A percentile compares a stretch with the other conserved stretches of the same genome.
These are phyloP conservation scores for Tylopilus cervinicoccineus DNA, from an alignment of 768 basidiomycete species.

Conservation along the genomic window DNA sequence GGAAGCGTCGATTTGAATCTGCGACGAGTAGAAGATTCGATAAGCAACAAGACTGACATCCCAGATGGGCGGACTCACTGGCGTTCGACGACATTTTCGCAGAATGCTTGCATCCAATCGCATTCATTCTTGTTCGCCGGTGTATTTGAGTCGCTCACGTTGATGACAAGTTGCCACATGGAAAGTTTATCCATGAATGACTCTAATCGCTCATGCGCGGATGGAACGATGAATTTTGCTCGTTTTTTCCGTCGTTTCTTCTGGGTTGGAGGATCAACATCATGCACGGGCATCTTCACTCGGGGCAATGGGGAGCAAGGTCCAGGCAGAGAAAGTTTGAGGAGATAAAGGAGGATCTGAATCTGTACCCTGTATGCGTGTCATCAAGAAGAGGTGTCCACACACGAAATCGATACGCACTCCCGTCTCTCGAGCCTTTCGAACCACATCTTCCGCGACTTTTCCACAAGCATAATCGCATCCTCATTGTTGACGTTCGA, in stretches of 20 bases:
- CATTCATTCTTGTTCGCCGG: constrained; percentile 29
- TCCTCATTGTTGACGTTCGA: constrained; percentile 18
- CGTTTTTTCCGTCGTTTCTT: constrained; percentile 26
- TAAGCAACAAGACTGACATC: background rate
- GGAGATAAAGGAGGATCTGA: constrained; percentile 67
- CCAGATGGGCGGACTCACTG: constrained; percentile 39
- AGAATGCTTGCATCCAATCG: constrained; percentile 78
- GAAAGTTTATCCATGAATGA: constrained; percentile 76
- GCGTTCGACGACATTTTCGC: constrained; percentile 60
- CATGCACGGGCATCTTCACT: constrained; percentile 21
- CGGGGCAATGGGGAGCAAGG: constrained; percentile 30
- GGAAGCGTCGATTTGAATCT: constrained; percentile 58
- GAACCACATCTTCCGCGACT: constrained; percentile 55
- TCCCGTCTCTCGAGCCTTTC: constrained; percentile 67
- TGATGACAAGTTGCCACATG: constrained; percentile 62
- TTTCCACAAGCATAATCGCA: constrained; percentile 39
- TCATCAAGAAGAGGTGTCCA: constrained; percentile 5
- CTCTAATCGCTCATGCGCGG: constrained; percentile 55
- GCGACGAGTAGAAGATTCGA: background rate
- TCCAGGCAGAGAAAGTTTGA: constrained; percentile 61
- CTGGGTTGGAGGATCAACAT: constrained; percentile 28
- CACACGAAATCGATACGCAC: constrained; percentile 33
- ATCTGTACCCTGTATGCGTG: constrained; percentile 55
- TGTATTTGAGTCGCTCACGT: constrained; percentile 35
- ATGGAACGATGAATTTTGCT: constrained; percentile 20